Conservation (phyloP, 2,329 filamentous ascomycete species). For the Hymenoscyphus scutula region DNA sequence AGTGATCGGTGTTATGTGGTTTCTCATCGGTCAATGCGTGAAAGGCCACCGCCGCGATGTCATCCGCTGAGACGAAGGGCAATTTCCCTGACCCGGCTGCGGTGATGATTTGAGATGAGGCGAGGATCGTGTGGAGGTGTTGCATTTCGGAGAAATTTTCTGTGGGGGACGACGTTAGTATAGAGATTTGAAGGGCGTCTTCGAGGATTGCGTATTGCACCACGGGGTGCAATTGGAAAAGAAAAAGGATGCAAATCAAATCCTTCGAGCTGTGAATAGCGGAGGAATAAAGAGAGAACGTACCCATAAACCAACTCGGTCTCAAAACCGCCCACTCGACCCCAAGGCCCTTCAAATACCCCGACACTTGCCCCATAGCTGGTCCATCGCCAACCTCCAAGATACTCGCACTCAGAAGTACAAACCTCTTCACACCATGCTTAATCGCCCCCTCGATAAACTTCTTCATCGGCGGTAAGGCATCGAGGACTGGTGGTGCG, state of each 20-base stretch:
- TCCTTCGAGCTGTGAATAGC: not conserved
- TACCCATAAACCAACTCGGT: constrained; percentile 50
- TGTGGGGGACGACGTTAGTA: constrained; percentile 23
- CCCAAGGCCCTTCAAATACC: constrained; percentile 40
- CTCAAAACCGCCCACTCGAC: constrained; percentile 45
- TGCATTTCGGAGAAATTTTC: constrained; percentile 45
- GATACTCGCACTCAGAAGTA: constrained; percentile 43
- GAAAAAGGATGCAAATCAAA: not conserved
- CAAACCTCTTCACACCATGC: constrained; percentile 43
- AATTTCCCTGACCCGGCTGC: constrained; percentile 44
- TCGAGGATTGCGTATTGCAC: too few relatives aligned
- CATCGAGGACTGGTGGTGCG: constrained; percentile 37
- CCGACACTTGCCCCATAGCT: constrained; percentile 39
- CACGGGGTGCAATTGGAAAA: not conserved
- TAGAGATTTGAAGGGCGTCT: too few relatives aligned
- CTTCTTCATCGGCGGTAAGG: constrained; percentile 37
- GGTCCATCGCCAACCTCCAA: constrained; percentile 39
- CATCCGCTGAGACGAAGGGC: constrained; percentile 46
- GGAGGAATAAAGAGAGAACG: constrained; percentile 15
- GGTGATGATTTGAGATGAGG: constrained; percentile 43
- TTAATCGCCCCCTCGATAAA: constrained; percentile 44
- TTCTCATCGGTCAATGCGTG: constrained; percentile 40
- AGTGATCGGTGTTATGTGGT: constrained; percentile 42
- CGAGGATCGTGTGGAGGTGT: constrained; percentile 36
- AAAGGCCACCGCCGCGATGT: constrained; percentile 47